A percentile compares a stretch with the other conserved stretches of the same genome.
These are phyloP conservation scores for Hippophae rhamnoides DNA, from an alignment of 306 rosid species.

Conservation along the genomic window DNA sequence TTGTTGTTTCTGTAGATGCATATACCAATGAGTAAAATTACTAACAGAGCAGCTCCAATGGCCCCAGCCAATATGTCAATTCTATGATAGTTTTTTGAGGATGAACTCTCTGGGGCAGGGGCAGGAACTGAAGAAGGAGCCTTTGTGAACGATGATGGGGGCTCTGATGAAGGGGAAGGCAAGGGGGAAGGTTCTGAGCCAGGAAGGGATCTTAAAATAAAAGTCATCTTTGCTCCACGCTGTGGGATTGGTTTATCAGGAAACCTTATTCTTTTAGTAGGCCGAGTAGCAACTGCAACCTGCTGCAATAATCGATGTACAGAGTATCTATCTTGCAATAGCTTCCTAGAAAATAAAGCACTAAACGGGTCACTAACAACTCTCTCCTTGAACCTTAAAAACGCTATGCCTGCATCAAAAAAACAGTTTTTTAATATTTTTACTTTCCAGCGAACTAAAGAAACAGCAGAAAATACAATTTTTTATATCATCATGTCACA, in stretches of 20 bases:
- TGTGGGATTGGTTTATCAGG: background rate
- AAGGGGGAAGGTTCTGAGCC: no score
- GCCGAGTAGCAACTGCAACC: background rate
- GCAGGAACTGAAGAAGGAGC: background rate
- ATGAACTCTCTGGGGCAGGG: no score
- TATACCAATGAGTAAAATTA: constrained; percentile 25
- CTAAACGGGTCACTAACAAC: constrained; percentile 63
- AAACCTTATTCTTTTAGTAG: background rate
- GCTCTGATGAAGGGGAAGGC: background rate
- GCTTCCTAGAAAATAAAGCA: constrained; percentile 51
- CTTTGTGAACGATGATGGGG: background rate
- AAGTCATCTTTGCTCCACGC: background rate
- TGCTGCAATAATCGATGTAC: constrained; percentile 29
- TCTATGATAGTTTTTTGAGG: background rate
- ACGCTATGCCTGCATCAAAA: constrained; percentile 61
- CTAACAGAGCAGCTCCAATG: constrained; percentile 26
- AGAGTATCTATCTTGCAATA: constrained; percentile 14
- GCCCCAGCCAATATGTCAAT: constrained; percentile 36
- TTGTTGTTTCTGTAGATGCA: constrained; percentile 51
- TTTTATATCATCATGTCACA: constrained; percentile 1
- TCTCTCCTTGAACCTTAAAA: constrained; percentile 60
- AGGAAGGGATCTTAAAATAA: no score
- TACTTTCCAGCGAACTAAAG: constrained; percentile 8
- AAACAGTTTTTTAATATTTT: constrained; percentile 5
- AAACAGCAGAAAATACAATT: constrained; percentile 4